Evolutionary conservation across 768 basidiomycete genomes (phyloP), one percentile per base, ranked within the genome.

Genomic region (Favolaschia claudopus): DNA sequence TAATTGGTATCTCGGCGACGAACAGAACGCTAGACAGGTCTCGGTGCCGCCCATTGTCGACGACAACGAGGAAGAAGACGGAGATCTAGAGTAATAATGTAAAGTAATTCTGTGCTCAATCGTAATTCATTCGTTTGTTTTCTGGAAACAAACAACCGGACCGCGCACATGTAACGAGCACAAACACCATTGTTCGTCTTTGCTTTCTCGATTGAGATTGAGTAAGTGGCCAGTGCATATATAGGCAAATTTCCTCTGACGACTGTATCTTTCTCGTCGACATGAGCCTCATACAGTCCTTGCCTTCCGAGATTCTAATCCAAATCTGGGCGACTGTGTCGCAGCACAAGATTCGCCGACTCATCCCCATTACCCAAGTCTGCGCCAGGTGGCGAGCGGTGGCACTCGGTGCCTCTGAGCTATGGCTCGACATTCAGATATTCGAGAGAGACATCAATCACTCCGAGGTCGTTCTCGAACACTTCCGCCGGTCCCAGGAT

Each of bases 1-100:
- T 14, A 76, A 91, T 66, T 88, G 85, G 80, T 80, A 84, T 58
- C 85, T 94, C 47, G 85, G 86, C 15, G 85, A 89, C 64, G 76
- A 74, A 37, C 91, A 92, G 72, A 92, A 91, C 69, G 88, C 89
- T 89, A 15, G 89, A 55, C 13, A 39, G 17, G n/a, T 33, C 7
- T 24, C 34, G 27, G 59, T 37, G 19, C 31, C 1, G 39, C 27
- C 15, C n/a, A 13, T 5, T 14, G 42, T 20, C 9, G 28, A 9
- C 1, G 48, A 45, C 15, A 29, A 39, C 20, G 53, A 60, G 6
- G 53, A 55, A 1, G 39, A 44, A 9, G 31, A 47, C 1, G n/a
- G n/a, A n/a, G n/a, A n/a, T n/a, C n/a, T 19, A 40, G 13, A 42
- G 24, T n/a, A n/a, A n/a, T n/a, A n/a, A n/a, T n/a, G n/a, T n/a